Evolutionary conservation across 1,139 yeast genomes (phyloP).

Genomic region (Yamadazyma trypodendri): DNA sequence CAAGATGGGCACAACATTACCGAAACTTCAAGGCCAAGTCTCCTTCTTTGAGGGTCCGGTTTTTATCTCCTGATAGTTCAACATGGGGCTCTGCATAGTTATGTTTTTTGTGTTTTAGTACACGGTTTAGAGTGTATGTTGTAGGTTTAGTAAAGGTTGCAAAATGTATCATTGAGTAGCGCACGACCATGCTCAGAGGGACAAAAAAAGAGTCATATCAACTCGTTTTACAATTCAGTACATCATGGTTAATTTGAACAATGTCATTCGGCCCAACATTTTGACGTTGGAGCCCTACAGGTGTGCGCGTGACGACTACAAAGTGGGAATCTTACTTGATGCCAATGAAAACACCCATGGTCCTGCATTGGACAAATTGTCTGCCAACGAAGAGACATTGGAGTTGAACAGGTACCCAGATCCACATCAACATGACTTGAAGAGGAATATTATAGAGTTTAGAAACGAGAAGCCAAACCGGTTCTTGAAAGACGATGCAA

Average conservation of each 20-base stretch:
- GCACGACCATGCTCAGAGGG: background rate
- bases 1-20: background rate
- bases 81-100: background rate
- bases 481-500: conserved; percentile 16
- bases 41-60: conserved; percentile 8
- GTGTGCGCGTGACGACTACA: conserved; percentile 93
- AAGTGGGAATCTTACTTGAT: conserved; percentile 81
- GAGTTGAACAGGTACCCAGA: conserved; percentile 92
- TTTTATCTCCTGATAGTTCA: conserved; percentile 10
- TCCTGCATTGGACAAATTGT: conserved; percentile 53
- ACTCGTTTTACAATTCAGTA: background rate
- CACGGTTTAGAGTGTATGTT: background rate
- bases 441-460: conserved; percentile 66
- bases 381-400: conserved; percentile 28
- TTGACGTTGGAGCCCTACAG: conserved; percentile 81
- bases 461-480: conserved; percentile 54
- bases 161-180: background rate
- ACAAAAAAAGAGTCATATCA: background rate
- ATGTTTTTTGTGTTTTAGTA: background rate
- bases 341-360: conserved; percentile 98
- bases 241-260: conserved; percentile 40
- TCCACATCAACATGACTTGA: conserved; percentile 87
- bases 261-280: conserved; percentile 81
- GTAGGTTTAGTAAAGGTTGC: too few relatives aligned
- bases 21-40: conserved; percentile 5